Evolutionary conservation across 83 land plant species (phyloP).

Genomic region (Thuja plicata): DNA sequence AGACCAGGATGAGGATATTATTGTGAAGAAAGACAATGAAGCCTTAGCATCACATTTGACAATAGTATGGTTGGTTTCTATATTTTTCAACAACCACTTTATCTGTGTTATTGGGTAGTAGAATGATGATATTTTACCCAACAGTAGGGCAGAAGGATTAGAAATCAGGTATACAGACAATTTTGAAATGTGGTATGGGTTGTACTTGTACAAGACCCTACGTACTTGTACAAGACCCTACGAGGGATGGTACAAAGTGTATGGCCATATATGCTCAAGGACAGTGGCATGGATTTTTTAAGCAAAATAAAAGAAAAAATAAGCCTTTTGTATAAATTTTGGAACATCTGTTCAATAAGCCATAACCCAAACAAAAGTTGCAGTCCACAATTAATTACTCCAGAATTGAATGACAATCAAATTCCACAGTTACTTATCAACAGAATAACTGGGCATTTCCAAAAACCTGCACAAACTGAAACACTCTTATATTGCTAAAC

Average conservation of each 20-base stretch:
- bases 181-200: not conserved
- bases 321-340: not conserved
- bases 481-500: no score
- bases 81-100: not conserved
- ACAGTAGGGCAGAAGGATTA: no score
- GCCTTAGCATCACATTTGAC: no score
- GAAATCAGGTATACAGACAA: no score
- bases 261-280: not conserved
- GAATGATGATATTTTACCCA: not conserved
- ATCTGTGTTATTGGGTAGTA: not conserved
- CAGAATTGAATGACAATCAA: not conserved
- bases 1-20: not conserved
- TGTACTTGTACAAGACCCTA: not conserved
- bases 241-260: no score
- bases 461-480: no score
- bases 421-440: not conserved
- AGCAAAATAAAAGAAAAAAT: no score
- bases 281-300: not conserved
- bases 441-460: not conserved
- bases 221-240: not conserved
- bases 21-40: no score
- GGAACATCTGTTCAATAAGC: not conserved
- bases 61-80: not conserved
- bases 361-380: not conserved
- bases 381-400: not conserved